Conservation (phyloP, 2,329 filamentous ascomycete species). For the Trichoderma polysporum region DNA sequence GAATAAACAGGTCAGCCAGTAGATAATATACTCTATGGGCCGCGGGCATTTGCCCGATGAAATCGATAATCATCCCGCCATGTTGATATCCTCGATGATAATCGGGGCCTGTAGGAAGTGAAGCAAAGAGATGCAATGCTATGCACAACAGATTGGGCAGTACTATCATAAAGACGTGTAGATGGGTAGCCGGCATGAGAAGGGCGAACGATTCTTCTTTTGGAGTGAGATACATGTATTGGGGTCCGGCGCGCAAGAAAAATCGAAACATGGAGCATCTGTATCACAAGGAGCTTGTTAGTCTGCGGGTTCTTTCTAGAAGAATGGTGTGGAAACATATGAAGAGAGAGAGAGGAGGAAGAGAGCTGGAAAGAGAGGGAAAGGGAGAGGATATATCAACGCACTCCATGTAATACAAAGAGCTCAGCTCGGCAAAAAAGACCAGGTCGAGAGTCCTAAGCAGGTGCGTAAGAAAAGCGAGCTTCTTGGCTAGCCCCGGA, state of each 20-base stretch:
- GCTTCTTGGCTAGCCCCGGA: slow-evolving; percentile 54
- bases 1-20: slow-evolving; percentile 54
- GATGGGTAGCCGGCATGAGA: slow-evolving; percentile 54
- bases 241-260: slow-evolving; percentile 56
- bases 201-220: slow-evolving; percentile 58
- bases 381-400: neutral
- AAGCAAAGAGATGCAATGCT: slow-evolving; percentile 56
- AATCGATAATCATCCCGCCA: slow-evolving; percentile 66
- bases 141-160: slow-evolving; percentile 61
- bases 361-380: neutral
- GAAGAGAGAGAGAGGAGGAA: neutral
- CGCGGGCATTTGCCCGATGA: slow-evolving; percentile 65
- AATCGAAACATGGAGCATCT: slow-evolving; percentile 67
- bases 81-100: slow-evolving; percentile 64
- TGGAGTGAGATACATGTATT: slow-evolving; percentile 64
- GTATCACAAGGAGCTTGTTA: slow-evolving; percentile 1
- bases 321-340: neutral
- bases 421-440: slow-evolving; percentile 63
- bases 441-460: slow-evolving; percentile 61
- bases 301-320: neutral
- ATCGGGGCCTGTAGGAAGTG: slow-evolving; percentile 58
- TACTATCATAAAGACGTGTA: slow-evolving; percentile 59
- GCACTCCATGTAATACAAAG: slow-evolving; percentile 70
- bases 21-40: slow-evolving; percentile 56
- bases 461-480: slow-evolving; percentile 60